Evolutionary conservation across 2,329 filamentous ascomycete species (phyloP).

Genomic region (Fusarium illudens): DNA sequence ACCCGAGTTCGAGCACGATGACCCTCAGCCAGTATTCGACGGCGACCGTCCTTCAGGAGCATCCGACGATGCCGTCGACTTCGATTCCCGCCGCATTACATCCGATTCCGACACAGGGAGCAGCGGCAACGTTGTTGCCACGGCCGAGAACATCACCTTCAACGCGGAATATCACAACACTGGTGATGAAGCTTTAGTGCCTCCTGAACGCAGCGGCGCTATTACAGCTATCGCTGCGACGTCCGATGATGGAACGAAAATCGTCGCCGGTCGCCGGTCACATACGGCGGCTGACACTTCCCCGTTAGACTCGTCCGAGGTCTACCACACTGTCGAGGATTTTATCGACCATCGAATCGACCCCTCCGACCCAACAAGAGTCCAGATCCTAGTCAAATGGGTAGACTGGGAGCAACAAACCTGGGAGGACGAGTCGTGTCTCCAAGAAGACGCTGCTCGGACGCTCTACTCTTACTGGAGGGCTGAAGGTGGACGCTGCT

Average conservation of each 20-base stretch:
- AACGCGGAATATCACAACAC: background rate
- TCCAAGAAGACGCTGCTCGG: background rate
- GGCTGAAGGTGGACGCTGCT: background rate
- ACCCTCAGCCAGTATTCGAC: background rate
- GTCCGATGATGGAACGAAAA: background rate
- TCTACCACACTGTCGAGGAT: background rate
- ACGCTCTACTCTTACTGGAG: background rate
- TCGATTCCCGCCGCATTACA: background rate
- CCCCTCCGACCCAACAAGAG: background rate
- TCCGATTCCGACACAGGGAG: background rate
- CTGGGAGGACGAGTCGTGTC: background rate
- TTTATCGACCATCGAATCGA: background rate
- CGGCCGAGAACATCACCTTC: too few species aligned
- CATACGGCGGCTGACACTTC: background rate
- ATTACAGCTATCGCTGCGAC: background rate
- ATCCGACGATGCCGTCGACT: background rate
- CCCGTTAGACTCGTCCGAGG: background rate
- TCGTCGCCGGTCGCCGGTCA: background rate
- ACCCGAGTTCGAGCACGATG: background rate
- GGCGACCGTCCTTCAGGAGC: background rate
- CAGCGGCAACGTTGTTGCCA: background rate
- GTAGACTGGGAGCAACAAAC: background rate
- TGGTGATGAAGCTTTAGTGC: background rate
- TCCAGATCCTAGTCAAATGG: background rate
- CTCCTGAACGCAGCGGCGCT: background rate